phyloP scores from a whole-genome alignment of 1,139 yeast genomes.

The Saccharomyces hybrid region DNA sequence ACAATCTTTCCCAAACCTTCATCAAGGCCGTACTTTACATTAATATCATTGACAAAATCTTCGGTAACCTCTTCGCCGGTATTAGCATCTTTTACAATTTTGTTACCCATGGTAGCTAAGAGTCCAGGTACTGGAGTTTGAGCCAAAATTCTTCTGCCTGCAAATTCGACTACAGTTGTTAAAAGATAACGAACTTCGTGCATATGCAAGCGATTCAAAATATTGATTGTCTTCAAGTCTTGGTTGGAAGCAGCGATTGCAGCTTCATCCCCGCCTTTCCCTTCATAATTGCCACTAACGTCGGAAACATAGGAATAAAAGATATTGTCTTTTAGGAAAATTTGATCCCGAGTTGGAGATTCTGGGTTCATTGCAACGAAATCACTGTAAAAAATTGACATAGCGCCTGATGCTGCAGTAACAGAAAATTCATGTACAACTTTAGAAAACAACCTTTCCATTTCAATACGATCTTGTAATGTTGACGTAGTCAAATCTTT shows the following conservation, averaged over 20 bases:
- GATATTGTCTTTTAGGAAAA: constrained; percentile 73
- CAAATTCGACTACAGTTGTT: constrained; percentile 79
- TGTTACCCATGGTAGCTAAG: constrained; percentile 40
- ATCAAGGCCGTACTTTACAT: constrained; percentile 60
- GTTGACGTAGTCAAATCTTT: constrained; percentile 56
- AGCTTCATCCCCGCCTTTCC: constrained; percentile 76
- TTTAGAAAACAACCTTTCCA: constrained; percentile 69
- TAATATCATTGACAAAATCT: constrained; percentile 26
- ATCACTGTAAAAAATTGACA: constrained; percentile 66
- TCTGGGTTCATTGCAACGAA: constrained; percentile 80
- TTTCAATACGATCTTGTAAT: constrained; percentile 59
- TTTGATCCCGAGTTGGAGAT: constrained; percentile 45
- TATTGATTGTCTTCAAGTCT: constrained; percentile 67
- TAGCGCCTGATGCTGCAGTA: constrained; percentile 73
- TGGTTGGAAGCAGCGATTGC: constrained; percentile 74
- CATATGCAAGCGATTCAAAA: constrained; percentile 59
- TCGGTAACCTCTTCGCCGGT: constrained; percentile 30
- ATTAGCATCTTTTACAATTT: constrained; percentile 28
- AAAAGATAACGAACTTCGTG: constrained; percentile 61
- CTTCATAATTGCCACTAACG: constrained; percentile 56
- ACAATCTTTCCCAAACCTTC: constrained; percentile 43
- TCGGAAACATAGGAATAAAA: constrained; percentile 80
- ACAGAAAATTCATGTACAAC: constrained; percentile 71
- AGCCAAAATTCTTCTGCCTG: constrained; percentile 80
- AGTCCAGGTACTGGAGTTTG: constrained; percentile 99